Evolutionary conservation across 495 filamentous ascomycete genomes (phyloP).

Genomic region (Xylaria bambusicola): DNA sequence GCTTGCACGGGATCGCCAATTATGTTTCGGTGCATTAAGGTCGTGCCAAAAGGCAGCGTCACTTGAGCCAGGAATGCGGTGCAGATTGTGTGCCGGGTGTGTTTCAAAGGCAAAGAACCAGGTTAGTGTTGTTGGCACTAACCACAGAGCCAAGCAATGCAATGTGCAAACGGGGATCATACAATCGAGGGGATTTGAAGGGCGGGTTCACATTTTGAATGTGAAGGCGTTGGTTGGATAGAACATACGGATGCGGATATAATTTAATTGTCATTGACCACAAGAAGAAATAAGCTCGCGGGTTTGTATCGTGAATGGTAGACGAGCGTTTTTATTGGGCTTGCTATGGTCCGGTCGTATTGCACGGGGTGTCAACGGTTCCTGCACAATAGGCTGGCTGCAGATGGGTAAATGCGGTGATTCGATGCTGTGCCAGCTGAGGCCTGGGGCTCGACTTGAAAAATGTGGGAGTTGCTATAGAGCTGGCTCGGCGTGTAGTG

Average conservation of each 20-base stretch:
- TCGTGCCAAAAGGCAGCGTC: slow-evolving; percentile 13
- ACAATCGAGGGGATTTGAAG: slow-evolving; percentile 11
- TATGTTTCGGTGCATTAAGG: slow-evolving; percentile 16
- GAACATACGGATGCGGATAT: slow-evolving; percentile 3
- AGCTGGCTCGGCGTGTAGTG: background rate
- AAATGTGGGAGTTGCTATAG: slow-evolving; percentile 24
- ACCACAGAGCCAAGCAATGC: slow-evolving; percentile 8
- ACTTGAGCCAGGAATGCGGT: slow-evolving; percentile 12
- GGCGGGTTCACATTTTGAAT: background rate
- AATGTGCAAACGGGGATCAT: slow-evolving; percentile 5
- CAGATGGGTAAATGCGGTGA: slow-evolving; percentile 30
- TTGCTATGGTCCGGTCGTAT: slow-evolving; percentile 1
- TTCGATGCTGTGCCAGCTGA: slow-evolving; percentile 21
- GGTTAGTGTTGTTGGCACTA: background rate
- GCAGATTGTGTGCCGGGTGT: slow-evolving; percentile 28
- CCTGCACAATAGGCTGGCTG: slow-evolving; percentile 32
- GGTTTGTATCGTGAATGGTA: background rate
- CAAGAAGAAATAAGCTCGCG: background rate
- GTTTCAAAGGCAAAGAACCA: slow-evolving; percentile 32
- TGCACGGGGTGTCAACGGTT: slow-evolving; percentile 31
- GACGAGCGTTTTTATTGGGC: background rate
- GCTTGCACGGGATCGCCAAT: slow-evolving; percentile 18
- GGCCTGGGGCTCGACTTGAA: slow-evolving; percentile 19
- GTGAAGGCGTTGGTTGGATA: background rate
- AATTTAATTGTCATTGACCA: background rate